Evolutionary conservation across 345 rosid genomes (phyloP), one percentile per base, ranked within the genome.

Genomic region (Linum trigynum): DNA sequence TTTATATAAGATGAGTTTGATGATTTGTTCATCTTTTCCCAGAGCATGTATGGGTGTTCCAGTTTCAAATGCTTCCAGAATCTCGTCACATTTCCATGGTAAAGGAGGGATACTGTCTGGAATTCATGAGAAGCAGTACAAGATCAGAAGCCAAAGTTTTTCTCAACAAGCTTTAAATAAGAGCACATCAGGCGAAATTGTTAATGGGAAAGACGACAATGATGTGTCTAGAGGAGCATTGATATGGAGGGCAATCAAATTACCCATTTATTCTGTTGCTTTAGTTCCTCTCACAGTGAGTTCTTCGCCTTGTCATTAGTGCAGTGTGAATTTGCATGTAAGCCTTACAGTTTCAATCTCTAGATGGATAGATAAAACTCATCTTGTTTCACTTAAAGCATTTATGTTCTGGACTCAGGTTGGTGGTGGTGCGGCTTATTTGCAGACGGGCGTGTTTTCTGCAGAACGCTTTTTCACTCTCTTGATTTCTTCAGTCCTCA

Each of bases 171-270:
- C 59, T 48, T 66, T 67, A 64, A 59, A 71, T 51, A 65, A 61
- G 57, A 67, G 77, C 62, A 40, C 64, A 65, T 63, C 17, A 61
- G 71, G 32, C 7, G 55, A 62, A 32, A 5, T 65, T 58, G 39
- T 41, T 48, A 62, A 66, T 59, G 69, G 62, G 59, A 70, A 71
- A 17, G 75, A 70, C 42, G 81, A 78, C 68, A 87, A 78, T 61
- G 77, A 79, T 59, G 81, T 81, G 65, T 41, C 86, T 3, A 81
- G 65, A 71, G 81, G 73, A 48, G 79, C 81, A 59, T 64, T 89
- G 81, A 85, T 92, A 76, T 92, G 97, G 98, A 87, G 98, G 70
- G 95, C 98, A 70, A 62, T 87, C 64, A 89, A 92, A 73, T 74
- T 92, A 64, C 95, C 96, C 4, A 82, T 89, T 67, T 92, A 87